Evolutionary conservation across 805 yeast species (phyloP).

Genomic region (Grigorovia humatica): DNA sequence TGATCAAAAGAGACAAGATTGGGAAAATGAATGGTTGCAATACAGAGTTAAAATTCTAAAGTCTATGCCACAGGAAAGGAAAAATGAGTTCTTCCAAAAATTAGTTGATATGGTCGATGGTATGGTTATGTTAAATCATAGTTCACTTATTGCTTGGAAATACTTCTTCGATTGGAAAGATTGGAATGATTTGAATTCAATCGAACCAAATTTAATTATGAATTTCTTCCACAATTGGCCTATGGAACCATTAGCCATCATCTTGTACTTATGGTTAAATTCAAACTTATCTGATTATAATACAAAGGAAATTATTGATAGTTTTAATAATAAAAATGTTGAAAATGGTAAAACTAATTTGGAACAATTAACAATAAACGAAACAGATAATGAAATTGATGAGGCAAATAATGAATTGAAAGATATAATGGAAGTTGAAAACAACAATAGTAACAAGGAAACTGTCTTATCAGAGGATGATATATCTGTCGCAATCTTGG

Average conservation of each 20-base stretch:
- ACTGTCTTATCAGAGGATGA: conserved; percentile 32
- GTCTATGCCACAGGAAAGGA: conserved; percentile 38
- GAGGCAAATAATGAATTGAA: conserved; percentile 19
- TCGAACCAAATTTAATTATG: conserved; percentile 39
- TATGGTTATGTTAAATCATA: conserved; percentile 58
- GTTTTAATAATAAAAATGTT: conserved; percentile 7
- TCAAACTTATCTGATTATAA: conserved; percentile 63
- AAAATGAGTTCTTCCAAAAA: conserved; percentile 31
- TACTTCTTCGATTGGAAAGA: conserved; percentile 63
- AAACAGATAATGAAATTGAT: conserved; percentile 6
- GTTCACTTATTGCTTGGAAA: conserved; percentile 60
- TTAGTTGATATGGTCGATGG: conserved; percentile 54
- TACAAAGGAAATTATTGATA: conserved; percentile 17
- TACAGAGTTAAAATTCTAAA: conserved; percentile 46
- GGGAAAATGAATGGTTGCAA: conserved; percentile 52
- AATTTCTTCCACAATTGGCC: conserved; percentile 49
- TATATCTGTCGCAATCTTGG: conserved; percentile 38
- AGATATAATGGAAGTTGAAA: conserved; percentile 19
- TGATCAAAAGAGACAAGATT: conserved; percentile 44
- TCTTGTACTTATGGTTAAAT: conserved; percentile 50
- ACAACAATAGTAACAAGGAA: conserved; percentile 7
- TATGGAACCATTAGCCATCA: conserved; percentile 48
- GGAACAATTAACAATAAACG: conserved; percentile 5
- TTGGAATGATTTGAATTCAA: conserved; percentile 35
- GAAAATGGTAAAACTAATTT: conserved; percentile 3